Percentiles rank a stretch among this genome's conserved stretches.
Evolutionary conservation across 2,329 filamentous ascomycete genomes (phyloP).

Genomic region (Paradendryphiella salina): DNA sequence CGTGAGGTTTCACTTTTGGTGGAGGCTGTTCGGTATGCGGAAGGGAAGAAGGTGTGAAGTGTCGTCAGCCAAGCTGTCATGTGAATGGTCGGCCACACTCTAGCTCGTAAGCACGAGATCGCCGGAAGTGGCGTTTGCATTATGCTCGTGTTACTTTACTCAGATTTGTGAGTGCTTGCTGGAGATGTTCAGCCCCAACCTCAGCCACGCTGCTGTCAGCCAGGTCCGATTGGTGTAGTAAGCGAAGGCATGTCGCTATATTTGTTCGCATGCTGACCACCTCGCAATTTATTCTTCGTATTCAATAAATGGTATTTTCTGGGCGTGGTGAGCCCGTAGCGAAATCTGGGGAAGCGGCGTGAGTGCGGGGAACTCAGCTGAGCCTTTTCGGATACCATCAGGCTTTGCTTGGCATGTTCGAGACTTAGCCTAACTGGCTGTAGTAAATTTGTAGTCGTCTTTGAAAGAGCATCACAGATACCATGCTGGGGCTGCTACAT

Average conservation of each 20-base stretch:
- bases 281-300: background rate
- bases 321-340: background rate
- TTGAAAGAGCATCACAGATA: background rate
- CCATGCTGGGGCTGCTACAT: background rate
- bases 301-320: background rate
- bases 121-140: background rate
- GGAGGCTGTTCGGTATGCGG: slow-evolving; percentile 1
- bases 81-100: background rate
- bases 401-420: background rate
- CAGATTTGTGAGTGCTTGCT: background rate
- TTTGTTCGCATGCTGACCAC: background rate
- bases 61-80: background rate
- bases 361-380: slow-evolving; percentile 1
- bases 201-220: slow-evolving; percentile 2
- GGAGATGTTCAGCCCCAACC: background rate
- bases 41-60: background rate
- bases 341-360: slow-evolving; percentile 1
- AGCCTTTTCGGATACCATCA: background rate
- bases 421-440: background rate
- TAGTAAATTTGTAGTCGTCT: background rate
- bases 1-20: slow-evolving; percentile 5
- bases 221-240: background rate
- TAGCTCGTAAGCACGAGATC: background rate
- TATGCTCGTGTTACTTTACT: background rate
- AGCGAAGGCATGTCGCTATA: slow-evolving; percentile 2